Percentiles rank a stretch among this genome's conserved stretches.
Evolutionary conservation across 441 rosid species (phyloP).

Genomic region (Omphalea diandra): DNA sequence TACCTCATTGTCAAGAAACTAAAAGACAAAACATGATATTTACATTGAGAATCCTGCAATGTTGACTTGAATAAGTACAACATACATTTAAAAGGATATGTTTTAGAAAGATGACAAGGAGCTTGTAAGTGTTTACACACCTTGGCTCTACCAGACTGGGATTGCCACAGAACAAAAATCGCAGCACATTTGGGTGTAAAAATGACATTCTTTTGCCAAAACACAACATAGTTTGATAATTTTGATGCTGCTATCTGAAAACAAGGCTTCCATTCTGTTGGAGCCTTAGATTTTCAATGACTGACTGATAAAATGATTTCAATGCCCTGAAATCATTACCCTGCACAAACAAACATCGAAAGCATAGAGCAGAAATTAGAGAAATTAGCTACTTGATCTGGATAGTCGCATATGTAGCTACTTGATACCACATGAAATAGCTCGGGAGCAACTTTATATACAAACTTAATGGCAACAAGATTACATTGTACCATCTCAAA

Average conservation of each 20-base stretch:
- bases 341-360: constrained; percentile 36
- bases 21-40: constrained; percentile 35
- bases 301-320: constrained; percentile 67
- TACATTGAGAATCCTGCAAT: constrained; percentile 46
- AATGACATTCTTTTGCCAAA: neutral
- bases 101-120: neutral
- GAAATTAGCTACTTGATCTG: neutral
- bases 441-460: neutral
- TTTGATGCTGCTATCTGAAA: constrained; percentile 63
- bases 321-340: constrained; percentile 64
- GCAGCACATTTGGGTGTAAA: neutral
- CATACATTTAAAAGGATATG: neutral
- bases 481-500: neutral
- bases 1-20: constrained; percentile 33
- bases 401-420: neutral
- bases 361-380: constrained; percentile 7
- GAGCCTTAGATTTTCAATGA: constrained; percentile 61
- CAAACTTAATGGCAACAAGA: too few species aligned
- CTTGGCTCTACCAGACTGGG: constrained; percentile 20
- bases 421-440: neutral
- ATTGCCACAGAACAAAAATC: constrained; percentile 1
- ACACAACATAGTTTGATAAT: neutral
- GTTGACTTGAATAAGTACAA: constrained; percentile 18
- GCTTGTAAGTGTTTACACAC: constrained; percentile 15
- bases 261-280: constrained; percentile 76